A percentile compares a stretch with the other conserved stretches of the same genome.
phyloP scores from a whole-genome alignment of 2,329 filamentous ascomycete species.

The Chrysoporthe deuterocubensis region DNA sequence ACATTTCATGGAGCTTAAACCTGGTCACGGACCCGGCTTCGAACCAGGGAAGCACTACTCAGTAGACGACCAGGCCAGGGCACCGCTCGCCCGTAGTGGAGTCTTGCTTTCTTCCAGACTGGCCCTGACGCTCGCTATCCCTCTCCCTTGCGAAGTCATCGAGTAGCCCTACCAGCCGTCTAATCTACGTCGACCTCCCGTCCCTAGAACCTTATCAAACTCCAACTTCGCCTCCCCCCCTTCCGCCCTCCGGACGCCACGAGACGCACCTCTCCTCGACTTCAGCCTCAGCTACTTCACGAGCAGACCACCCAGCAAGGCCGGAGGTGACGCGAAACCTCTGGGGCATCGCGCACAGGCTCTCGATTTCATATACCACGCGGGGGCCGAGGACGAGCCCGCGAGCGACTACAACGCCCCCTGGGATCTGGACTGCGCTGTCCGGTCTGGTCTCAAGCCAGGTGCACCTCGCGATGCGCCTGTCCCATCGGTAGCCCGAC shows the following conservation, averaged over 20 bases:
- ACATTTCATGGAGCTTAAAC: neutral
- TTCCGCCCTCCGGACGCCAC: neutral
- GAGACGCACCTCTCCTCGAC: neutral
- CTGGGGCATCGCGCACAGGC: neutral
- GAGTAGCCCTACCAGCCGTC: neutral
- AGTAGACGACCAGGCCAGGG: neutral
- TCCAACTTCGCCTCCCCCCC: neutral
- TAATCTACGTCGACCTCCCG: neutral
- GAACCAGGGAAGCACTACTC: neutral
- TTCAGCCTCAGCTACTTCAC: neutral
- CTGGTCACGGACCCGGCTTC: neutral
- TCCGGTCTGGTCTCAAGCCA: constrained; percentile 3
- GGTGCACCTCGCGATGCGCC: constrained; percentile 18
- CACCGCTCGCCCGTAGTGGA: neutral
- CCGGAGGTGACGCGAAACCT: neutral
- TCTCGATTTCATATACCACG: neutral
- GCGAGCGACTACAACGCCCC: neutral
- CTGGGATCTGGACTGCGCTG: neutral
- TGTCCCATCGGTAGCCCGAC: constrained; percentile 21
- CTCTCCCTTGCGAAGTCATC: neutral
- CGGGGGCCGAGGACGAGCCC: neutral
- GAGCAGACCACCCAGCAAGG: neutral
- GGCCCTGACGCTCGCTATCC: neutral
- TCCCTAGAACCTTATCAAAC: neutral
- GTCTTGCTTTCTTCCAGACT: neutral